A percentile compares a stretch with the other conserved stretches of the same genome.
phyloP scores from a whole-genome alignment of 495 filamentous ascomycete species.

The Astrothelium macrocarpum region DNA sequence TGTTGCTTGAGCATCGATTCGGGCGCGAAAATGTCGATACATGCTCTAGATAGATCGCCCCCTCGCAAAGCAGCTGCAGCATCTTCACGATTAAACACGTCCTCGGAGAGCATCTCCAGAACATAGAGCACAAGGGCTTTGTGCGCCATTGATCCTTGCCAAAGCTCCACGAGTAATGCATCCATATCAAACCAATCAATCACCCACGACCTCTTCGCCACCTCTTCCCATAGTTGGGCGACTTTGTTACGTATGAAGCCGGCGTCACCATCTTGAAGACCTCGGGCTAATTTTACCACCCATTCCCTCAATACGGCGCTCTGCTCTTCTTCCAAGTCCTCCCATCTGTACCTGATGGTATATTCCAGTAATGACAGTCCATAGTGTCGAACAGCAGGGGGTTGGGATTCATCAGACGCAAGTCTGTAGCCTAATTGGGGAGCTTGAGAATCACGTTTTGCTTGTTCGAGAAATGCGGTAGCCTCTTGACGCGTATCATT shows the following conservation, averaged over 20 bases:
- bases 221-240: conserved; percentile 88
- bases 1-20: conserved; percentile 59
- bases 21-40: conserved; percentile 88
- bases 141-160: conserved; percentile 52
- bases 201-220: conserved; percentile 88
- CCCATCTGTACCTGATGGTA: conserved; percentile 73
- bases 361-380: conserved; percentile 85
- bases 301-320: conserved; percentile 55
- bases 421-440: conserved; percentile 79
- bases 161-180: conserved; percentile 64
- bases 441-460: conserved; percentile 67
- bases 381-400: conserved; percentile 81
- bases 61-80: conserved; percentile 71
- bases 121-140: conserved; percentile 74
- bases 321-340: conserved; percentile 55
- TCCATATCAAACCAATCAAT: conserved; percentile 94
- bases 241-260: conserved; percentile 85
- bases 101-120: conserved; percentile 88
- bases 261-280: conserved; percentile 63
- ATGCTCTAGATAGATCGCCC: conserved; percentile 70
- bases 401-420: conserved; percentile 59
- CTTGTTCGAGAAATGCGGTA: conserved; percentile 67
- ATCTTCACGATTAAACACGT: conserved; percentile 87
- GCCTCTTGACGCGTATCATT: conserved; percentile 82
- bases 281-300: conserved; percentile 68